Evolutionary conservation across 2,329 filamentous ascomycete species (phyloP).

Genomic region (Neonectria ditissima): DNA sequence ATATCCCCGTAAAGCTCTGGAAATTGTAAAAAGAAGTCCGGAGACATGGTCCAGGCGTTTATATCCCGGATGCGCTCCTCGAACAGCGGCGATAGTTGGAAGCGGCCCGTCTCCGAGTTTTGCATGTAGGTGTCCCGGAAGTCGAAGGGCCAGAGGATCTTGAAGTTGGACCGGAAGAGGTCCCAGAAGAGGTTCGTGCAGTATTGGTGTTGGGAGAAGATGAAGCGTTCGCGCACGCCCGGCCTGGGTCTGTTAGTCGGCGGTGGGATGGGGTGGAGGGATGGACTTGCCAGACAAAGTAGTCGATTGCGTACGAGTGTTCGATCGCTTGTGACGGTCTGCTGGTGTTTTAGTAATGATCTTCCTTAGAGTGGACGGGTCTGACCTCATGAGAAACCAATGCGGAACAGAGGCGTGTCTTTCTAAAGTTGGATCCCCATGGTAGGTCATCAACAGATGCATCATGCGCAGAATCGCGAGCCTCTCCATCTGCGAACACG

Average conservation of each 20-base stretch:
- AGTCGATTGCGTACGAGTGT: constrained; percentile 48
- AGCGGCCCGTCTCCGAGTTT: constrained; percentile 41
- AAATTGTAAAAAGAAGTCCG: constrained; percentile 43
- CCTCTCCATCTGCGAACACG: constrained; percentile 36
- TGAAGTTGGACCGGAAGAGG: constrained; percentile 38
- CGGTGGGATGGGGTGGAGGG: too few relatives aligned
- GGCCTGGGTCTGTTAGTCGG: too few relatives aligned
- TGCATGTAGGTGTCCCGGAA: constrained; percentile 45
- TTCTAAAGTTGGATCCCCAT: constrained; percentile 40
- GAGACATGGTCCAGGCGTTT: constrained; percentile 45
- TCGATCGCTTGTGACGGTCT: constrained; percentile 46
- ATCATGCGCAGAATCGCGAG: constrained; percentile 43
- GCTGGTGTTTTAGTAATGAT: neutral
- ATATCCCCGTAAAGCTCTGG: constrained; percentile 50
- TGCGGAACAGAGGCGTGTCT: constrained; percentile 38
- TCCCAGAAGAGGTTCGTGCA: constrained; percentile 48
- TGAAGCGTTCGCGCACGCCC: constrained; percentile 45
- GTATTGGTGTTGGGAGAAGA: constrained; percentile 47
- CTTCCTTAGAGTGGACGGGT: neutral
- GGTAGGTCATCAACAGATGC: constrained; percentile 43
- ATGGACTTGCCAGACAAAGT: constrained; percentile 45
- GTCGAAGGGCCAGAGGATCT: constrained; percentile 41
- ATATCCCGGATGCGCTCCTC: constrained; percentile 44
- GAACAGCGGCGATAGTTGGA: constrained; percentile 41
- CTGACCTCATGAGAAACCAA: constrained; percentile 46